Conservation (phyloP, 106 monocot genomes). For the Platanthera guangdongensis region DNA sequence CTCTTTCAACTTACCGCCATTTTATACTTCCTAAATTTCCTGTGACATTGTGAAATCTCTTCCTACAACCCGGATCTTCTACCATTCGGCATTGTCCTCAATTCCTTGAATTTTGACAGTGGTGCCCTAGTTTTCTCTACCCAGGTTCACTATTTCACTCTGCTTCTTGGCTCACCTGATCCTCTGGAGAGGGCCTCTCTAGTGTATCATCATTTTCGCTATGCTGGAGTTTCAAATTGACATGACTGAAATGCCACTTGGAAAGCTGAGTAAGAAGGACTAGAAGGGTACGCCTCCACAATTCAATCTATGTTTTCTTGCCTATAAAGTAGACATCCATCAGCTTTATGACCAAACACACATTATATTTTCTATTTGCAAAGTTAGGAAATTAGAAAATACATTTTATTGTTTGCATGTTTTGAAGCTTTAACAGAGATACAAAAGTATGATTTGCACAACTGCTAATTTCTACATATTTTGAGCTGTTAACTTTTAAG, state of each 20-base stretch:
- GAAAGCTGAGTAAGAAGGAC: slow-evolving; percentile 89
- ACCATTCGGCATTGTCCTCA: too few species aligned
- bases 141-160: too few species aligned
- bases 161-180: too few species aligned
- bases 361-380: neutral
- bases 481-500: neutral
- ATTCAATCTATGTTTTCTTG: neutral
- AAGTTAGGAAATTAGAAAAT: slow-evolving; percentile 1
- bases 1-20: too few species aligned
- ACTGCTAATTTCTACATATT: neutral
- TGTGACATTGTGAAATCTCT: too few species aligned
- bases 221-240: slow-evolving; percentile 98
- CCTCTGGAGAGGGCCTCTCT: too few species aligned
- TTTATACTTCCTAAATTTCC: too few species aligned
- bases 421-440: slow-evolving; percentile 96
- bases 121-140: too few species aligned
- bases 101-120: too few species aligned
- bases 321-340: neutral
- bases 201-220: slow-evolving; percentile 14
- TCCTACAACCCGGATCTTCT: too few species aligned
- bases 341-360: neutral
- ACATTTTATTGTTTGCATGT: slow-evolving; percentile 35
- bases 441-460: slow-evolving; percentile 33
- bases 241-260: slow-evolving; percentile 96
- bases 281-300: slow-evolving; percentile 55